Evolutionary conservation across 345 rosid genomes (phyloP).

Genomic region (Hypericum androsaemum): DNA sequence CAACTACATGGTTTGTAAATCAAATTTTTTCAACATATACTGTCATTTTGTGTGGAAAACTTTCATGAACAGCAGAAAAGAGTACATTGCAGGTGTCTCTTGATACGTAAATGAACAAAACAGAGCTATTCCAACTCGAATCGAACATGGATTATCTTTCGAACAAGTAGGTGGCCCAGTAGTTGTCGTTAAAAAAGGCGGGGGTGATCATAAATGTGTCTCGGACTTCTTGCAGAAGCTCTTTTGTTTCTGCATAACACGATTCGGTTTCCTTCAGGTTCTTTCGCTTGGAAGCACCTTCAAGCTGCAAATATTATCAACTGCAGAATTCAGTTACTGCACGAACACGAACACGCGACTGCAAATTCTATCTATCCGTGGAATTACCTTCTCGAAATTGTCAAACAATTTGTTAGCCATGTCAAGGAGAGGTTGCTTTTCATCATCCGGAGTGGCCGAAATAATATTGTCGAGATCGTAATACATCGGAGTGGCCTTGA

Average conservation of each 20-base stretch:
- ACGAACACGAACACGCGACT: not conserved
- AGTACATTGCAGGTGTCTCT: too few relatives aligned
- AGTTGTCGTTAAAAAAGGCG: too few relatives aligned
- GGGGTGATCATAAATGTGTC: conserved; percentile 1
- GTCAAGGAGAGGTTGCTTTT: conserved; percentile 60
- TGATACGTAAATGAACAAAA: too few relatives aligned
- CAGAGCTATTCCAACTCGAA: too few relatives aligned
- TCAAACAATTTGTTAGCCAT: conserved; percentile 77
- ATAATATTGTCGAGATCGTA: conserved; percentile 74
- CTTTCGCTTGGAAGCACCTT: conserved; percentile 49
- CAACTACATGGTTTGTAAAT: too few relatives aligned
- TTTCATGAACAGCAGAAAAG: too few relatives aligned
- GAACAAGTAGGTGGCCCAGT: too few relatives aligned
- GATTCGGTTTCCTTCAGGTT: conserved; percentile 46
- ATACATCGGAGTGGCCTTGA: conserved; percentile 67
- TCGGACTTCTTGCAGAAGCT: conserved; percentile 67
- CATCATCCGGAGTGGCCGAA: conserved; percentile 45
- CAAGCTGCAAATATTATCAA: conserved; percentile 40
- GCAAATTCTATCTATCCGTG: too few relatives aligned
- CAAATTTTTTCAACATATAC: too few relatives aligned
- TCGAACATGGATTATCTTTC: too few relatives aligned
- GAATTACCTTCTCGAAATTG: conserved; percentile 59
- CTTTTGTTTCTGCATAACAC: conserved; percentile 38
- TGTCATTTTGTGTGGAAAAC: too few relatives aligned
- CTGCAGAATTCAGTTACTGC: not conserved